Evolutionary conservation across 371 early-diverging fungal genomes (phyloP), one percentile per base, ranked within the genome.

Genomic region (Saksenaea vasiformis): DNA sequence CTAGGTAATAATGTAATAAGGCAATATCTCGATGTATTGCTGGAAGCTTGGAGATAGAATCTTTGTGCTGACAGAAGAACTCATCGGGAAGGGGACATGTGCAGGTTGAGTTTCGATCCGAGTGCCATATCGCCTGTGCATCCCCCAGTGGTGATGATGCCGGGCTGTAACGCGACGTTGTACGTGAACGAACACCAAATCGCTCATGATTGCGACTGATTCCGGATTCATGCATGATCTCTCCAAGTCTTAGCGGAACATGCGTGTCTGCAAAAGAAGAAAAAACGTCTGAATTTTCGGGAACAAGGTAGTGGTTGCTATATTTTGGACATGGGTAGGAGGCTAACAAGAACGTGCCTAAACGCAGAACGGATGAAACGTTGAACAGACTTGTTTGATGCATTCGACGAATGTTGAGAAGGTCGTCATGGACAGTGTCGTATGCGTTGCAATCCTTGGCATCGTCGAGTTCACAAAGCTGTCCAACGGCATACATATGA

Each of bases 401-500:
- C 44, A 66, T 68, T 10, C 60, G 67, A 26, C 60, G 62, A 62
- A 65, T 55, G 63, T 67, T 31, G 39, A 69, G 54, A 41, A 70
- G 56, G 5, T 38, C 26, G 26, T 66, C 67, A 14, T 73, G 69
- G 31, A 61, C 62, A 3, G 24, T 11, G 19, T 61, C 54, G 8
- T 41, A 22, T 31, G 35, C 7, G 34, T 68, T 47, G 1, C 41
- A 56, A 3, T 28, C 58, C 3, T 24, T 34, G 10, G 53, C 57
- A 14, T 62, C 68, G 10, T 13, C 53, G 22, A 64, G 60, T 51
- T 47, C 60, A 58, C 55, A 43, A 24, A 64, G 15, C 76, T 73
- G 7, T 85, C 89, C 51, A 34, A 88, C 76, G 8, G 78, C 72
- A 63, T 87, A 83, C n/a, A 90, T 84, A 13, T 80, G 77, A 71